These are phyloP conservation scores for Ambrosiella xylebori DNA, from an alignment of 2,329 filamentous ascomycete species.

Conservation along the genomic window DNA sequence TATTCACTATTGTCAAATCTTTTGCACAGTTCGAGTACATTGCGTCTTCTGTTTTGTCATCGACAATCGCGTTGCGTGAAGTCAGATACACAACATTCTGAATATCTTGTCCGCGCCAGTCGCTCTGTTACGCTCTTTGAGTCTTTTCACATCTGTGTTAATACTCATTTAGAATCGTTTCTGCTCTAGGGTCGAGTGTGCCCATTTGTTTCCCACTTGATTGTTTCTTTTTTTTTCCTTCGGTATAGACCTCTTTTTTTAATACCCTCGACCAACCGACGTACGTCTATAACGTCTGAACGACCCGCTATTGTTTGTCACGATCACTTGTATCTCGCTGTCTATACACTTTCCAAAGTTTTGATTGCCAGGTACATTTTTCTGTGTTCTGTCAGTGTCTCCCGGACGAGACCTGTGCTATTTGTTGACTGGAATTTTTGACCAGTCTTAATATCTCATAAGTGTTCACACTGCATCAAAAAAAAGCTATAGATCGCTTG, in stretches of 20 bases:
- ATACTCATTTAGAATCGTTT: slow-evolving; percentile 4
- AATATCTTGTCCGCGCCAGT: slow-evolving; percentile 8
- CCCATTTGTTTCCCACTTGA: neutral
- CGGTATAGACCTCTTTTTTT: slow-evolving; percentile 7
- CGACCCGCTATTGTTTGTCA: neutral
- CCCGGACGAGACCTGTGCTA: slow-evolving; percentile 11
- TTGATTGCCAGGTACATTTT: neutral
- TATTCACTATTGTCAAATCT: neutral
- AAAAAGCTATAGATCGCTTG: neutral
- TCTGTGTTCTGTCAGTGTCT: slow-evolving; percentile 2
- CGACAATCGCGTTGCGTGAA: too few species aligned
- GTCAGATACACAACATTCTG: neutral
- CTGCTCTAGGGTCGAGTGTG: neutral
- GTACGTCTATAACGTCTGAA: neutral
- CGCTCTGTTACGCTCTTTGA: neutral
- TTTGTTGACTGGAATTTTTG: neutral
- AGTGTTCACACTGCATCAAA: neutral
- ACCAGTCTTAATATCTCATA: slow-evolving; percentile 4
- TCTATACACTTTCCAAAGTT: neutral
- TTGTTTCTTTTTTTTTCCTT: neutral
- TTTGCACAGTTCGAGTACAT: too few species aligned
- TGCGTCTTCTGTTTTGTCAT: too few species aligned
- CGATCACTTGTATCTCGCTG: slow-evolving; percentile 3
- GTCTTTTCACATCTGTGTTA: neutral
- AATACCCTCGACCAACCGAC: neutral